Base-by-base conservation (phyloP, 164 flowering plant species). In the Stephania japonica region DNA sequence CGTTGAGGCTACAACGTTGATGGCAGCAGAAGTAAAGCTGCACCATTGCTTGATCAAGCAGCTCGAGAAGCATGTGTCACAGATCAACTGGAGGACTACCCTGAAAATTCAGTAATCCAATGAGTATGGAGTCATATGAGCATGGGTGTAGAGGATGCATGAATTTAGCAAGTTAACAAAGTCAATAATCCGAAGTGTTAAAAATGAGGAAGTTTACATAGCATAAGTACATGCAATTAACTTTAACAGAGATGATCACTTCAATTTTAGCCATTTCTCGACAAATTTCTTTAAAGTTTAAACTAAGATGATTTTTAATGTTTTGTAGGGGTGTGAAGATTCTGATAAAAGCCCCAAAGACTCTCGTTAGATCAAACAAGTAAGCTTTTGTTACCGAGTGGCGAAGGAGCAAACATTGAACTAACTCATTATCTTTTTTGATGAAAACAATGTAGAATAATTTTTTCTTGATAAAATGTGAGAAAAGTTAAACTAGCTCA, bases 21-120 rank as follows among this genome's bases (percentile, higher is more conserved):
- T 65, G 1, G 49, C 47, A 7, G 70, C 1, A 10, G 64, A 44
- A 13, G 64, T 11, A n/a, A 53, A n/a, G 41, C 42, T 63, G 38
- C 38, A 32, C 27, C 23, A 1, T 43, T 43, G 11, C 67, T 21
- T 14, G 61, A 13, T 62, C 65, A 24, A 3, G 19, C 7, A 13
- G 41, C 26, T 12, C 42, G 47, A 21, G 7, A 19, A 18, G 42
- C 19, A 27, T 53, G 21, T 16, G 71, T 78, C 78, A 78, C 25
- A 78, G 42, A 50, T 65, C 77, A 64, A 78, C 73, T 7, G 81
- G 75, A 43, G 81, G 81, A 72, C 67, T 75, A 64, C 75, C 81
- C 81, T 78, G 78, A 42, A 24, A 47, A 47, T 47, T 47, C 16
- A 47, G 53, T 47, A 14, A 47, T 9, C 53, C 53, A 9, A 47